Evolutionary conservation across 2,329 filamentous ascomycete genomes (phyloP).

Genomic region (Cryphonectria nitschkei): DNA sequence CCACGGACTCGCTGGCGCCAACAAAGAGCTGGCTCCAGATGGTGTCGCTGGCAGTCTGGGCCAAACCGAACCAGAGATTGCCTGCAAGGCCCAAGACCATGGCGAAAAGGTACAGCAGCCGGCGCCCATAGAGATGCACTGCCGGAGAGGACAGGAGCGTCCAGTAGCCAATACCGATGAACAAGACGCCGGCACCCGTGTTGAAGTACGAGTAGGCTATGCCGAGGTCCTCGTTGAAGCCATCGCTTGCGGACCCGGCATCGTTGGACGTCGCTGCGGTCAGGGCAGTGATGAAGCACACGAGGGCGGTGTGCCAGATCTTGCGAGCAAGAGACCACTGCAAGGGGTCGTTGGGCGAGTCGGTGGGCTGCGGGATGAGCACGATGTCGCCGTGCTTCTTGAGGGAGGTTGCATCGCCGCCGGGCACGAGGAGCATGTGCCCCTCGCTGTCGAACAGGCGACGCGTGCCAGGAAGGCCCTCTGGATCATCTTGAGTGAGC

Average conservation of each 20-base stretch:
- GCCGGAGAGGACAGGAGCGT: slow-evolving; percentile 56
- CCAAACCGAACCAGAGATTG: slow-evolving; percentile 56
- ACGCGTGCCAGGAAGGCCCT: slow-evolving; percentile 28
- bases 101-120: slow-evolving; percentile 58
- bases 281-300: slow-evolving; percentile 57
- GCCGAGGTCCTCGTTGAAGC: slow-evolving; percentile 52
- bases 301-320: slow-evolving; percentile 54
- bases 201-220: slow-evolving; percentile 49
- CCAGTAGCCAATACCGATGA: slow-evolving; percentile 60
- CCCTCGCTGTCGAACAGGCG: slow-evolving; percentile 29
- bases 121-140: slow-evolving; percentile 58
- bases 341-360: slow-evolving; percentile 55
- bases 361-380: slow-evolving; percentile 56
- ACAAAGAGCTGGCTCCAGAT: slow-evolving; percentile 62
- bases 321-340: slow-evolving; percentile 54
- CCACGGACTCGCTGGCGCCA: slow-evolving; percentile 59
- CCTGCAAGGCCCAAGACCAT: slow-evolving; percentile 45
- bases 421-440: slow-evolving; percentile 24
- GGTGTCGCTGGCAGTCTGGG: slow-evolving; percentile 47
- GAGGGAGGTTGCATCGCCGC: slow-evolving; percentile 27
- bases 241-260: slow-evolving; percentile 54
- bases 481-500: slow-evolving; percentile 29
- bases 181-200: slow-evolving; percentile 59
- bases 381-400: slow-evolving; percentile 48
- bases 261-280: slow-evolving; percentile 61